Evolutionary conservation across 139 green algal species (phyloP), one percentile per base, ranked within the genome.

Genomic region (Micromonas commoda): DNA sequence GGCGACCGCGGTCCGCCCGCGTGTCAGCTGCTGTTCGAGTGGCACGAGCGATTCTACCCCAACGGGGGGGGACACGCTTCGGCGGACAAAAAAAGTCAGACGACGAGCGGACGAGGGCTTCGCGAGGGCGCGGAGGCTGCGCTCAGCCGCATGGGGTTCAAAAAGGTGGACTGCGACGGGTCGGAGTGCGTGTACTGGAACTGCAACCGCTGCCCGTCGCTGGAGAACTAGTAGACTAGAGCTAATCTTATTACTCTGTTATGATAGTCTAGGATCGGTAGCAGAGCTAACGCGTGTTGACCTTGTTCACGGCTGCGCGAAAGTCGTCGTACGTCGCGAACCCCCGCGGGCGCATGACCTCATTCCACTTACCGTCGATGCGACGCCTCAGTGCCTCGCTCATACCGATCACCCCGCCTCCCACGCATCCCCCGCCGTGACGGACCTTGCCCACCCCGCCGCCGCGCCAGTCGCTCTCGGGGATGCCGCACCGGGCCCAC

Each of bases 301-400:
- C 45, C 45, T 57, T 57, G 45, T 57, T 57, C 16, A 71, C 13
- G 4, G n/a, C 64, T 26, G 26, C 26, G 4, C 68, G 68, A 39
- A 75, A 75, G 5, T 37, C n/a, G n/a, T 29, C 68, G 68, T 75
- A 75, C 21, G 68, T 26, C 19, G 23, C 68, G 37, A 75, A 75
- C 19, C 68, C 68, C 23, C 20, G 0, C 34, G 37, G 37, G 2
- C 21, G n/a, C 23, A 75, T 34, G 3, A 53, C 37, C 23, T 38
- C 68, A 21, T 29, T 1, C 68, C 68, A 75, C 0, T 29, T 26
- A 1, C 32, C 35, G 35, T 63, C 21, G 29, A 75, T 63, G 4
- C 26, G 6, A 3, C 61, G 24, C 23, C 38, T 35, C 68, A 75
- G 34, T 2, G 9, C 23, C 29, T 16, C 21, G 34, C 34, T 38